These are phyloP conservation scores for Serendipita sp. DNA, from an alignment of 768 basidiomycete species.

Conservation along the genomic window DNA sequence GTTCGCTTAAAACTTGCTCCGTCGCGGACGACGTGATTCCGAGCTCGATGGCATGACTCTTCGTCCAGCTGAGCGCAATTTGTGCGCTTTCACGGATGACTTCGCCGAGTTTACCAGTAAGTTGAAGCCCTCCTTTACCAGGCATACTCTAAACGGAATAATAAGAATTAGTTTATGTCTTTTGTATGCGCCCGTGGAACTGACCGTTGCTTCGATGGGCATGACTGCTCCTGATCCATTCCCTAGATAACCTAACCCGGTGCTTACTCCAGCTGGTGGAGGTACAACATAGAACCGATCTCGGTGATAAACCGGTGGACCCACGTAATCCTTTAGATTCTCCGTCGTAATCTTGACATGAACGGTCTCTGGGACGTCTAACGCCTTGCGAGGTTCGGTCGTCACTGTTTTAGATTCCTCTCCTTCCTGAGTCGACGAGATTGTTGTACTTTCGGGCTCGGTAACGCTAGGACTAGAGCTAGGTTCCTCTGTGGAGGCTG, in stretches of 20 bases:
- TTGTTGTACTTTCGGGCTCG: constrained; percentile 14
- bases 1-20: constrained; percentile 68
- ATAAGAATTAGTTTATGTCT: constrained; percentile 7
- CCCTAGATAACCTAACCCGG: constrained; percentile 87
- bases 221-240: constrained; percentile 94
- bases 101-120: constrained; percentile 95
- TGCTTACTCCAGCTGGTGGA: constrained; percentile 85
- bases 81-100: constrained; percentile 95
- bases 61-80: constrained; percentile 87
- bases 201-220: constrained; percentile 87
- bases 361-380: constrained; percentile 62
- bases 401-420: constrained; percentile 41
- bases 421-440: constrained; percentile 15
- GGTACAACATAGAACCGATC: constrained; percentile 70
- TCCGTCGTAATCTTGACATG: constrained; percentile 70
- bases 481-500: constrained; percentile 37
- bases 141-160: constrained; percentile 64
- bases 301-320: constrained; percentile 88
- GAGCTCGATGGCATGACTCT: constrained; percentile 73
- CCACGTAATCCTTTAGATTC: constrained; percentile 91
- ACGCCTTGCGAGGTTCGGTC: constrained; percentile 61
- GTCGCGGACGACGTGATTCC: constrained; percentile 60
- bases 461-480: constrained; percentile 23
- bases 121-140: constrained; percentile 78
- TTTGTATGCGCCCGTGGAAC: constrained; percentile 12